Conservation (phyloP, 306 rosid genomes). For the Medicago arabica region DNA sequence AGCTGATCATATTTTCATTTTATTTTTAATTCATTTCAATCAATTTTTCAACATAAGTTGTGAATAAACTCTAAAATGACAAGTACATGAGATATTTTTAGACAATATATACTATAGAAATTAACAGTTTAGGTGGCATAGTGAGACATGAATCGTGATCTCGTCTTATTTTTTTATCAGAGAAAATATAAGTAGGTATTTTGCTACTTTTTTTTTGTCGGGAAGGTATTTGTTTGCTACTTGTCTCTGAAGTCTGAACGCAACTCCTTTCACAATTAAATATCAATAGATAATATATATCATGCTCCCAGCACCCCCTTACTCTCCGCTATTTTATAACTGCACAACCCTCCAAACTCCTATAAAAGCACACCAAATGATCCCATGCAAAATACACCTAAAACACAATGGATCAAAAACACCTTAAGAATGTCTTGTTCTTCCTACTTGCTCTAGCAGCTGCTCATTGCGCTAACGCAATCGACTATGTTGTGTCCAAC, state of each 20-base stretch:
- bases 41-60: too few relatives aligned
- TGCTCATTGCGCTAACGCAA: slow-evolving; percentile 20
- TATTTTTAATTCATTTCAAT: too few relatives aligned
- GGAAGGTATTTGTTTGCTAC: not conserved
- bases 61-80: too few relatives aligned
- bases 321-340: not conserved
- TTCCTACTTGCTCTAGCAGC: slow-evolving; percentile 34
- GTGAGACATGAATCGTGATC: too few relatives aligned
- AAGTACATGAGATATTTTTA: too few relatives aligned
- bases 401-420: slow-evolving; percentile 40
- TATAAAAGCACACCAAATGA: slow-evolving; percentile 1
- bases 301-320: slow-evolving; percentile 34
- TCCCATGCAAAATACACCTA: not conserved
- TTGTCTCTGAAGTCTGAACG: not conserved
- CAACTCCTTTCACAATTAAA: not conserved
- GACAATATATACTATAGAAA: too few relatives aligned
- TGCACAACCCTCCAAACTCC: not conserved
- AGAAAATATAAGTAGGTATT: not conserved
- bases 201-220: too few relatives aligned
- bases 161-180: not conserved
- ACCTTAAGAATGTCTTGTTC: slow-evolving; percentile 34
- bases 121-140: too few relatives aligned
- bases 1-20: too few relatives aligned
- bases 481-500: slow-evolving; percentile 37
- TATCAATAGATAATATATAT: not conserved